A percentile compares a stretch with the other conserved stretches of the same genome.
Evolutionary conservation across 495 filamentous ascomycete species (phyloP).

Genomic region (Trichoderma reesei): DNA sequence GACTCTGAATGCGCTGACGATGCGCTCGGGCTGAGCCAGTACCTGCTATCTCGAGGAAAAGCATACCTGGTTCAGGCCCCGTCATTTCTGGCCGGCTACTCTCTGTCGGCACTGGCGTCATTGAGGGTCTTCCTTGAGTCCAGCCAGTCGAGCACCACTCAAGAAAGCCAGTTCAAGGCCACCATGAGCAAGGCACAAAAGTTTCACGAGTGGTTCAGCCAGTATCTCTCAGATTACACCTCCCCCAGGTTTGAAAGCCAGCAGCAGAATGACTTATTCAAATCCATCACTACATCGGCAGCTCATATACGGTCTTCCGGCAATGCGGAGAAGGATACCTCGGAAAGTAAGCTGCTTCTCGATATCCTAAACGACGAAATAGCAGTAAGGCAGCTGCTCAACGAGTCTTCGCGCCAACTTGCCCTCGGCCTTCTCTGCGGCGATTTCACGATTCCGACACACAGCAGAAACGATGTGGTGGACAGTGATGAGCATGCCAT

Average conservation of each 20-base stretch:
- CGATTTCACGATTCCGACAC: constrained; percentile 52
- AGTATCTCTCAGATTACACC: constrained; percentile 47
- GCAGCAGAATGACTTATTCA: constrained; percentile 46
- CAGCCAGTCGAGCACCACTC: constrained; percentile 57
- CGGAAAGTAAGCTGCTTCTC: constrained; percentile 64
- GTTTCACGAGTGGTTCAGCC: constrained; percentile 64
- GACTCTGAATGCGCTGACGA: constrained; percentile 88
- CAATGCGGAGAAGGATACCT: constrained; percentile 47
- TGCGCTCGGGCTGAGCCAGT: constrained; percentile 76
- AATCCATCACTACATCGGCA: constrained; percentile 52
- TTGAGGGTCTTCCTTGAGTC: constrained; percentile 61
- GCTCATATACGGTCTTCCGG: constrained; percentile 46
- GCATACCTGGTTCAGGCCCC: constrained; percentile 53
- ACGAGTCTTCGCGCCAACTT: constrained; percentile 54
- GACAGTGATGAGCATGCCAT: constrained; percentile 50
- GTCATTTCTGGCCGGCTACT: constrained; percentile 68
- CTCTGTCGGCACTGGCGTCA: constrained; percentile 64
- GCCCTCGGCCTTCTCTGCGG: constrained; percentile 65
- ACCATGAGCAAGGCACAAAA: constrained; percentile 55
- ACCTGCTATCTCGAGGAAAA: constrained; percentile 62
- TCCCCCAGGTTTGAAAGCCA: constrained; percentile 38
- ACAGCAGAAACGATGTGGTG: constrained; percentile 50
- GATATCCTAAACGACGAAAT: constrained; percentile 65
- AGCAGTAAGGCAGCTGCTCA: constrained; percentile 50
- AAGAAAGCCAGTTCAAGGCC: constrained; percentile 61